A percentile compares a stretch with the other conserved stretches of the same genome.
Conservation (phyloP, 768 basidiomycete genomes). For the Botryobasidium botryosum region DNA sequence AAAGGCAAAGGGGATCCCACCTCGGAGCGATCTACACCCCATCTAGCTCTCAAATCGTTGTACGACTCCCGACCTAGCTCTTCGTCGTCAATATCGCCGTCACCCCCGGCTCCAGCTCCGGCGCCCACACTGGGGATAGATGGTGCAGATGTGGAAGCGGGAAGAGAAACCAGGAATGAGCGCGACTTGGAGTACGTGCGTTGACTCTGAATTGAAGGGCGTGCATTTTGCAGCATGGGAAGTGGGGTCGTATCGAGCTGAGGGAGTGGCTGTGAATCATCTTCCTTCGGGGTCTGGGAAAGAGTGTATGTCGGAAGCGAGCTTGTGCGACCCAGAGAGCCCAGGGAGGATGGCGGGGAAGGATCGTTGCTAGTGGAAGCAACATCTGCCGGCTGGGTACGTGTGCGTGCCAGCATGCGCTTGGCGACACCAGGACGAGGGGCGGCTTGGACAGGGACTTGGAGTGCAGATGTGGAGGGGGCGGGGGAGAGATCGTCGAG, state of each 20-base stretch:
- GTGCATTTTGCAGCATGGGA: slow-evolving; percentile 15
- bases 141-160: slow-evolving; percentile 23
- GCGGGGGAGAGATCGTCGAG: too few relatives aligned
- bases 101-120: neutral
- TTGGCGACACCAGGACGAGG: slow-evolving; percentile 37
- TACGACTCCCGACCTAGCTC: slow-evolving; percentile 27
- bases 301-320: neutral
- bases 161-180: slow-evolving; percentile 58
- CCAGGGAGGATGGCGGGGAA: neutral
- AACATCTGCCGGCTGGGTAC: slow-evolving; percentile 28
- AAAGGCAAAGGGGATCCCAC: slow-evolving; percentile 22
- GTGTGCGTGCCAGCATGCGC: slow-evolving; percentile 56
- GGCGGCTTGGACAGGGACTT: too few relatives aligned
- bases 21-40: slow-evolving; percentile 69
- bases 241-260: slow-evolving; percentile 12
- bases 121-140: too few relatives aligned
- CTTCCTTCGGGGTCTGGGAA: slow-evolving; percentile 10
- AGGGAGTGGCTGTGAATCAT: slow-evolving; percentile 11
- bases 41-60: slow-evolving; percentile 50
- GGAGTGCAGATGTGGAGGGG: too few relatives aligned
- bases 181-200: slow-evolving; percentile 62
- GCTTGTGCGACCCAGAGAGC: too few relatives aligned
- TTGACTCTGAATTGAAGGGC: too few relatives aligned
- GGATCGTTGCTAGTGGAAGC: neutral
- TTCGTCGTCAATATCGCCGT: neutral